Evolutionary conservation across 2,329 filamentous ascomycete species (phyloP), one percentile per base, ranked within the genome.

Genomic region (Colletotrichum gigasporum): DNA sequence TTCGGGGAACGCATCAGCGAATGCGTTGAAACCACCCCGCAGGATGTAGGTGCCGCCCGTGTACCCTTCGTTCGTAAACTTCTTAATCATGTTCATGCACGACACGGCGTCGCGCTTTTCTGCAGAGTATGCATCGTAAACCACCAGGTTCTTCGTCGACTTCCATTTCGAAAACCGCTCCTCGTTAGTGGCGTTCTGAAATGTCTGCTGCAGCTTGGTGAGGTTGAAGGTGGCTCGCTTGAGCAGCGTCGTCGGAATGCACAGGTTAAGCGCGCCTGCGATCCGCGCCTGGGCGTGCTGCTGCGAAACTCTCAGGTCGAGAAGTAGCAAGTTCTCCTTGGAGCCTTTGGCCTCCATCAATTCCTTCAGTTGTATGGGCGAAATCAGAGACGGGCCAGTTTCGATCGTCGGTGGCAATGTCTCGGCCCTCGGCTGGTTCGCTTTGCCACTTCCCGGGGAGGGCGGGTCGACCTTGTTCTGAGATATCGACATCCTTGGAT

Each of bases 201-300:
- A 96, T 0, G 93, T 97, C 66, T 94, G 91, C 69, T 92, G 88
- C 30, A 99, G 82, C 74, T 96, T 97, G 67, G 94, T 85, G 11
- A 97, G 86, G 70, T 95, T 95, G 77, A 96, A 98, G 0, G 94
- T 96, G 1, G 93, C 90, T 51, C 96, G 86, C 77, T 98, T 98
- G 16, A 99, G 80, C 12, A 99, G 81, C 0, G 95, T 98, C 0
- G 96, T 98, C 0, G 96, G 96, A 65, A 98, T 97, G 73, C 96
- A 98, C 5, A 99, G 82, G 73, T 96, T 98, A 30, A 99, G 79
- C 0, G 95, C 93, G n/a, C 90, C 90, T 51, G 84, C 80, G 57
- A 98, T 91, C 28, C 92, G 88, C 20, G 91, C 90, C 45, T 87
- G 84, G 1, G 89, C 86, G 73, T 91, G 97, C 69, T 95, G 93